Evolutionary conservation across 2,329 filamentous ascomycete genomes (phyloP), one percentile per base, ranked within the genome.

Genomic region (Uncinocarpus reesii): DNA sequence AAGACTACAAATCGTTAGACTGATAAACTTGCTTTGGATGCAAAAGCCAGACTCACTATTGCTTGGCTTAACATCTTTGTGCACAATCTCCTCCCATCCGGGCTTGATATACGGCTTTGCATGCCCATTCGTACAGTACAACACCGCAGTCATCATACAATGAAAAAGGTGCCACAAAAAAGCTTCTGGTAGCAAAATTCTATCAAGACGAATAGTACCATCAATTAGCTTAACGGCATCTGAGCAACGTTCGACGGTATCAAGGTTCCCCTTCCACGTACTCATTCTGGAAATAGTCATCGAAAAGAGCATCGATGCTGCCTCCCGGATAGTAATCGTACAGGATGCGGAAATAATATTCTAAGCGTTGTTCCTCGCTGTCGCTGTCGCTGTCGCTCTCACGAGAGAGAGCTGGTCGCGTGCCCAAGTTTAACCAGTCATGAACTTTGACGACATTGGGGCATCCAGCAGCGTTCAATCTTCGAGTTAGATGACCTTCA

Each of bases 81-180:
- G 46, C 23, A 52, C 42, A 23, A 52, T 49, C 31, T 52, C 50
- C 36, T 52, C 50, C 50, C 50, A 52, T 4, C 42, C 46, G 18
- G 41, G 35, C 13, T 46, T 48, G 34, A 42, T 18, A 16, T 29
- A 7, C n/a, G 34, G 34, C 8, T 15, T 15, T 10, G 21, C 21
- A 40, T 42, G 50, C 13, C 41, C 50, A 15, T 52, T 37, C 7
- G 41, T 36, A 28, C 50, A 52, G 46, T 49, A 49, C 16, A 52
- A 23, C 28, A 52, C 15, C 10, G 41, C 46, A 20, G 45, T 48
- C 8, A 32, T 41, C 20, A 52, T 46, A 15, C 40, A 16, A 37
- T 52, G 50, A 26, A 49, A 45, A 10, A 52, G 4, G 24, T 52
- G 46, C 50, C 50, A 52, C n/a, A 49, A 13, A 46, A 52, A 52